Evolutionary conservation across 2,329 filamentous ascomycete species (phyloP).

Genomic region (Sporothrix pallida): DNA sequence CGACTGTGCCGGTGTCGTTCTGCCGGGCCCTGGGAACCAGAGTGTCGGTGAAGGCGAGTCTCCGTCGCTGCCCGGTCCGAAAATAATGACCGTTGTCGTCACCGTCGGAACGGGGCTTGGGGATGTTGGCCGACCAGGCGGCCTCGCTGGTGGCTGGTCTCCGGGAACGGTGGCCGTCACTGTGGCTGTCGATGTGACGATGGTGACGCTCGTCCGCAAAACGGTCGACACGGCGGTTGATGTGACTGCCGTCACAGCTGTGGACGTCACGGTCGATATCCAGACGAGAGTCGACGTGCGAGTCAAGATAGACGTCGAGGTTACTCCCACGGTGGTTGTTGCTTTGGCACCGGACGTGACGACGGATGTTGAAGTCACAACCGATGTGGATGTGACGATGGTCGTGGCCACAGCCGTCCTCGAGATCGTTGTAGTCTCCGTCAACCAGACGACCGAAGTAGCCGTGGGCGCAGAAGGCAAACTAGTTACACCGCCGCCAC

Average conservation of each 20-base stretch:
- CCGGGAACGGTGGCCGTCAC: neutral
- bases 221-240: conserved; percentile 2
- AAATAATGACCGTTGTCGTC: conserved; percentile 7
- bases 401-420: conserved; percentile 16
- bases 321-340: neutral
- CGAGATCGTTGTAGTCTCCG: conserved; percentile 10
- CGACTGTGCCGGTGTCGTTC: neutral
- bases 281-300: neutral
- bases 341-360: neutral
- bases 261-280: neutral
- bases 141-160: neutral
- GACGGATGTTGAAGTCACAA: neutral
- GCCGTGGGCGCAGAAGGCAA: neutral
- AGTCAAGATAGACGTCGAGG: neutral
- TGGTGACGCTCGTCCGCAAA: neutral
- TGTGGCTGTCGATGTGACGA: neutral
- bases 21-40: neutral
- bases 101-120: neutral
- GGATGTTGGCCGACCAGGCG: neutral
- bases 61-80: neutral
- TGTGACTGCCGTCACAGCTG: neutral
- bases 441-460: conserved; percentile 13
- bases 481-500: neutral
- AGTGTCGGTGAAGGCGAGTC: neutral
- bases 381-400: neutral